These are phyloP conservation scores for Turnera subulata DNA, from an alignment of 345 rosid genomes.

Conservation along the genomic window DNA sequence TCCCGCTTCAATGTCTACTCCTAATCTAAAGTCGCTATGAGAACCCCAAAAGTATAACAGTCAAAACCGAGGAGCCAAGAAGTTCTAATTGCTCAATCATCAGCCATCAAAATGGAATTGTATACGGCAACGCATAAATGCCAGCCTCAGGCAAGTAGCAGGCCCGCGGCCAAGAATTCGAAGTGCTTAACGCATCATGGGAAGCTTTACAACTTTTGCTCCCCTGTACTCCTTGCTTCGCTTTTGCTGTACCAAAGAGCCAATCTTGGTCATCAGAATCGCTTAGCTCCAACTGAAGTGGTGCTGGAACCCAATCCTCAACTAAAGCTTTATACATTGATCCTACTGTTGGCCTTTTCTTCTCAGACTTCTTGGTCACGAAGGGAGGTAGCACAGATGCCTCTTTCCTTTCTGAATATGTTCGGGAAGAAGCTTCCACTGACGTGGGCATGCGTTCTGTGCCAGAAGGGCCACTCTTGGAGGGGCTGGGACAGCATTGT, in stretches of 20 bases:
- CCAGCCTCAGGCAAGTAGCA: slow-evolving; percentile 35
- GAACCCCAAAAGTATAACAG: neutral
- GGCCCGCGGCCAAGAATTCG: slow-evolving; percentile 36
- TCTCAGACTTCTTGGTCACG: neutral
- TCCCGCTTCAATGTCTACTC: neutral
- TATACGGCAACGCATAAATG: slow-evolving; percentile 55
- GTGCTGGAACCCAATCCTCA: slow-evolving; percentile 43
- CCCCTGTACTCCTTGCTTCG: neutral
- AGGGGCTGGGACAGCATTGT: neutral
- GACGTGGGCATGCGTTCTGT: neutral
- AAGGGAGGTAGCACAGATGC: neutral
- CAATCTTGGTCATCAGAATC: slow-evolving; percentile 42
- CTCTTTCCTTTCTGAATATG: slow-evolving; percentile 1
- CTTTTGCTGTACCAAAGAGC: slow-evolving; percentile 37
- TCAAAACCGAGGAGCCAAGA: neutral
- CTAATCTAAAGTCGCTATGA: neutral
- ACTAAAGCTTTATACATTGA: slow-evolving; percentile 30
- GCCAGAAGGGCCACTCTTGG: neutral
- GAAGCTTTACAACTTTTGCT: slow-evolving; percentile 5
- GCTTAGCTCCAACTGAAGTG: slow-evolving; percentile 9
- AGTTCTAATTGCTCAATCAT: no score
- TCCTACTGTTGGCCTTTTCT: slow-evolving; percentile 10
- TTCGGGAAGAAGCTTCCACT: neutral
- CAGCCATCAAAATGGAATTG: slow-evolving; percentile 51
- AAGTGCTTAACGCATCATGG: slow-evolving; percentile 4